These are phyloP conservation scores for Kodamaea leandrae DNA, from an alignment of 805 yeast species.

Conservation along the genomic window DNA sequence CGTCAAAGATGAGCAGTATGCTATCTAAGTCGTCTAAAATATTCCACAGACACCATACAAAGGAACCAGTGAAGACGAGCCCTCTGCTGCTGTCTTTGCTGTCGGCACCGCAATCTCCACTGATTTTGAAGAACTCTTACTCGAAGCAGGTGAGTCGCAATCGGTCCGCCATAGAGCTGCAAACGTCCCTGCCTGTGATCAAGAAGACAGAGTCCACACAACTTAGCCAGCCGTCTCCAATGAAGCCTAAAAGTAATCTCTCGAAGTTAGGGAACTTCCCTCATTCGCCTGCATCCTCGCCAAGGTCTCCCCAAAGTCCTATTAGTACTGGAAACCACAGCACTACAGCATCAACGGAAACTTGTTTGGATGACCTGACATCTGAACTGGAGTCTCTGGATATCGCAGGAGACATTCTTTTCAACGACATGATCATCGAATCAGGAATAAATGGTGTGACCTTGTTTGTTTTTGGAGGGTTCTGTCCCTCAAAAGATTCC, in stretches of 20 bases:
- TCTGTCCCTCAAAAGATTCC: slow-evolving; percentile 15
- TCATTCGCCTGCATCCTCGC: not conserved
- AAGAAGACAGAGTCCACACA: not conserved
- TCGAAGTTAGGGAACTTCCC: not conserved
- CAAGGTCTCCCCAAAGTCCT: not conserved
- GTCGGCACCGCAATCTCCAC: slow-evolving; percentile 10
- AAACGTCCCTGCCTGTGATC: not conserved
- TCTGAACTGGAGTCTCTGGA: not conserved
- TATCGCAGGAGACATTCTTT: slow-evolving; percentile 4
- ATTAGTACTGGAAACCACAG: not conserved
- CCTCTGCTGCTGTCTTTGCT: slow-evolving; percentile 1
- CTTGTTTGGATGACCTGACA: not conserved
- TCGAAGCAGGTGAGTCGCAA: slow-evolving; percentile 27
- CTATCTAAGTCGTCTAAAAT: slow-evolving; percentile 27
- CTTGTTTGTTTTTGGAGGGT: slow-evolving; percentile 42
- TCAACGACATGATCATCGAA: slow-evolving; percentile 11
- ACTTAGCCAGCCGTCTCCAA: slow-evolving; percentile 1
- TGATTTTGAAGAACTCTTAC: slow-evolving; percentile 28
- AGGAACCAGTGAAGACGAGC: slow-evolving; percentile 10
- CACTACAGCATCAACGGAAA: not conserved
- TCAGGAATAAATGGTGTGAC: slow-evolving; percentile 17
- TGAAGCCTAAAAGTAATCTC: not conserved
- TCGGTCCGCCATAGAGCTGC: not conserved
- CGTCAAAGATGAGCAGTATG: slow-evolving; percentile 21
- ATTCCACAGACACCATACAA: slow-evolving; percentile 22